phyloP scores from a whole-genome alignment of 495 filamentous ascomycete species.

The Penicillium malachiteum region DNA sequence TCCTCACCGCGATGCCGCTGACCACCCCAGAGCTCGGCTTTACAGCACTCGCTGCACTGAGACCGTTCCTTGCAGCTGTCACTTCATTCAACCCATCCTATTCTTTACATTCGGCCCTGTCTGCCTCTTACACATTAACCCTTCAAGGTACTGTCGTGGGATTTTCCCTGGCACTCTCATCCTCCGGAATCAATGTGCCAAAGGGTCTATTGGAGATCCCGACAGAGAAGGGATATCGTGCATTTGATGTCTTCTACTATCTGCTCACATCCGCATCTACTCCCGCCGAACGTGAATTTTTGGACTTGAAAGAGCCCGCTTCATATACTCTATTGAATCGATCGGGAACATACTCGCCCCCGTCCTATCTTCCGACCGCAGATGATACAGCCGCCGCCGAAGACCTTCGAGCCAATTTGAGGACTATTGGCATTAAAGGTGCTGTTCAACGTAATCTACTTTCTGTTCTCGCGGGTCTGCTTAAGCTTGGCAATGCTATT shows the following conservation, averaged over 20 bases:
- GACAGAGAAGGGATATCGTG: constrained; percentile 74
- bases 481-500: constrained; percentile 88
- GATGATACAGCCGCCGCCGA: constrained; percentile 93
- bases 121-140: constrained; percentile 76
- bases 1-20: constrained; percentile 76
- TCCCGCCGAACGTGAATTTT: constrained; percentile 84
- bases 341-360: constrained; percentile 83
- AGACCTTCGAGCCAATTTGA: constrained; percentile 80
- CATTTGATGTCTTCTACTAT: constrained; percentile 99
- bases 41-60: constrained; percentile 72
- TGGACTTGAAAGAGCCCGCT: constrained; percentile 78
- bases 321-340: constrained; percentile 75
- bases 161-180: constrained; percentile 74
- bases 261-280: constrained; percentile 87
- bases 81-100: constrained; percentile 87
- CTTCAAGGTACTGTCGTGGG: constrained; percentile 75
- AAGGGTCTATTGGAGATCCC: constrained; percentile 82
- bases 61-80: constrained; percentile 82
- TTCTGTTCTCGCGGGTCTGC: constrained; percentile 76
- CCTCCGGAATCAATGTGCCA: constrained; percentile 81
- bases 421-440: constrained; percentile 90
- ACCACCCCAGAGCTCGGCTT: constrained; percentile 70
- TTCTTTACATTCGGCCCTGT: constrained; percentile 76
- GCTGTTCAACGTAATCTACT: constrained; percentile 74
- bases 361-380: constrained; percentile 85